These are phyloP conservation scores for Ogataea nitratoaversa DNA, from an alignment of 805 yeast genomes.

Conservation along the genomic window DNA sequence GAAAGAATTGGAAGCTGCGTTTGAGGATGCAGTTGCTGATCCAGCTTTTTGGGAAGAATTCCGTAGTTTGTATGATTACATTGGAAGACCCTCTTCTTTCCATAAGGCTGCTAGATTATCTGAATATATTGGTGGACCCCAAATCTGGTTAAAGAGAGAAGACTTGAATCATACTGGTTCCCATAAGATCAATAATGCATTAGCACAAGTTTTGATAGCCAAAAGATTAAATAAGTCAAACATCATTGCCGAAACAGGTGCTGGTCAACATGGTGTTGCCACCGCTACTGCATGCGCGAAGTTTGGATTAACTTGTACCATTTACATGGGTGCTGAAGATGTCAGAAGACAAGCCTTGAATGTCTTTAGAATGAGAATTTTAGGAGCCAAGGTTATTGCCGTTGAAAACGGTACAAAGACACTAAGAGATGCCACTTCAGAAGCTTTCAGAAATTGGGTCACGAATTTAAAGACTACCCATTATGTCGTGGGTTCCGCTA, in stretches of 20 bases:
- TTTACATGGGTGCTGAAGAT: slow-evolving; percentile 99
- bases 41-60: slow-evolving; percentile 93
- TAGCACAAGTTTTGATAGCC: slow-evolving; percentile 78
- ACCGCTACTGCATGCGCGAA: slow-evolving; percentile 91
- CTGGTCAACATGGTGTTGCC: slow-evolving; percentile 93
- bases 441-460: slow-evolving; percentile 96
- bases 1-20: slow-evolving; percentile 82
- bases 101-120: slow-evolving; percentile 89
- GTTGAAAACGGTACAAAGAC: slow-evolving; percentile 95
- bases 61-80: slow-evolving; percentile 76
- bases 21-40: slow-evolving; percentile 84
- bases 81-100: slow-evolving; percentile 93
- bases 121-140: slow-evolving; percentile 89
- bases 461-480: slow-evolving; percentile 81
- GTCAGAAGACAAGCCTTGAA: slow-evolving; percentile 97
- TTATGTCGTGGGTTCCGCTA: slow-evolving; percentile 96
- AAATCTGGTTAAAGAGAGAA: slow-evolving; percentile 97
- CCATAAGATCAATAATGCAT: slow-evolving; percentile 80
- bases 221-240: slow-evolving; percentile 72
- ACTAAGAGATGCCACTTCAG: slow-evolving; percentile 95
- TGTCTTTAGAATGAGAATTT: slow-evolving; percentile 93
- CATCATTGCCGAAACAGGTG: slow-evolving; percentile 87
- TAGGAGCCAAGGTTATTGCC: slow-evolving; percentile 94
- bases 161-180: slow-evolving; percentile 90
- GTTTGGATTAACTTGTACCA: slow-evolving; percentile 89